Conservation (phyloP, 495 filamentous ascomycete species). For the Annulohypoxylon moriforme region DNA sequence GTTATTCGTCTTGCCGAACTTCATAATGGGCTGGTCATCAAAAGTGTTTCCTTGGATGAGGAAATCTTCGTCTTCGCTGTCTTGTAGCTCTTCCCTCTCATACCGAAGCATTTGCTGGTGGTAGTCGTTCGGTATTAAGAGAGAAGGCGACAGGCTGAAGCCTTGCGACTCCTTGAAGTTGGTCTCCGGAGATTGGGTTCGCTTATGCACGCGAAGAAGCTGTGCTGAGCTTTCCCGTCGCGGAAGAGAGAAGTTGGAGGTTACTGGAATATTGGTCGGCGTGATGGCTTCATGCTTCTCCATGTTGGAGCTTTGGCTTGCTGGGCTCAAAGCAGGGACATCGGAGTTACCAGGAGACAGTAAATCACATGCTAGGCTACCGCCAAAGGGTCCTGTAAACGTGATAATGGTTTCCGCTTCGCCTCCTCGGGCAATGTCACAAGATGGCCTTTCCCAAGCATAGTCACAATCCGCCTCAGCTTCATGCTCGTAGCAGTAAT, state of each 20-base stretch:
- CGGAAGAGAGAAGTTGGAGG: conserved; percentile 59
- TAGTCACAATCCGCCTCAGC: conserved; percentile 92
- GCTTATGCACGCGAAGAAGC: conserved; percentile 44
- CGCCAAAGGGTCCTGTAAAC: conserved; percentile 22
- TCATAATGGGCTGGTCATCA: conserved; percentile 49
- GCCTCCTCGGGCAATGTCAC: conserved; percentile 53
- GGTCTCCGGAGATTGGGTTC: conserved; percentile 57
- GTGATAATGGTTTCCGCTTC: conserved; percentile 39
- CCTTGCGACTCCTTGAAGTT: conserved; percentile 67
- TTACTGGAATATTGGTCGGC: conserved; percentile 47
- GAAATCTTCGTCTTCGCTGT: conserved; percentile 48
- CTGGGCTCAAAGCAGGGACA: conserved; percentile 60
- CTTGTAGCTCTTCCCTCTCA: conserved; percentile 48
- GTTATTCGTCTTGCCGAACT: conserved; percentile 45
- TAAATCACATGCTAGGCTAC: conserved; percentile 49
- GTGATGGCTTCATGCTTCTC: conserved; percentile 56
- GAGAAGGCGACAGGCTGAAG: conserved; percentile 64
- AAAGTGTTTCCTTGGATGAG: conserved; percentile 46
- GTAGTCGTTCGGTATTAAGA: conserved; percentile 64
- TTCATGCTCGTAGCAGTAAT: conserved; percentile 92
- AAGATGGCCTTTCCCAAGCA: conserved; percentile 76
- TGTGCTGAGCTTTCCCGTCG: conserved; percentile 43
- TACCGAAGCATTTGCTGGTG: conserved; percentile 59
- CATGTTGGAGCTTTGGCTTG: conserved; percentile 53
- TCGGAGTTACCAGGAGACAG: conserved; percentile 57